These are phyloP conservation scores for Vitis hybrid DNA, from an alignment of 177 flowering plant species.

Conservation along the genomic window DNA sequence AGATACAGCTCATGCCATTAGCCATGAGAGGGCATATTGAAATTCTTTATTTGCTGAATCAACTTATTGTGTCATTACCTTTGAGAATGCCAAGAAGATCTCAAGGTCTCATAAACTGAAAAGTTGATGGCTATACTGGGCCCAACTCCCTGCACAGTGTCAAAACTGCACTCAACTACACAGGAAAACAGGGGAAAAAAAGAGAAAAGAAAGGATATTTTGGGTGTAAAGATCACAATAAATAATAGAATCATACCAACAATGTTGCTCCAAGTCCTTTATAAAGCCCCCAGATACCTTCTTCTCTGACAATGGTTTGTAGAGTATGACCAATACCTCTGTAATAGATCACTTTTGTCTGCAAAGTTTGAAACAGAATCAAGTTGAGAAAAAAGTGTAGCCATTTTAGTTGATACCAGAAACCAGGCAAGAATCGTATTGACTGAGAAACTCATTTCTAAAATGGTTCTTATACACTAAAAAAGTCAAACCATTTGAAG, in stretches of 20 bases:
- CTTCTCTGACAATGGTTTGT: conserved; percentile 55
- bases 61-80: conserved; percentile 35
- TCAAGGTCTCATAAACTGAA: conserved; percentile 59
- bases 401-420: not conserved
- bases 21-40: not conserved
- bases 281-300: conserved; percentile 59
- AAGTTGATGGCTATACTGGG: conserved; percentile 74
- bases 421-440: not conserved
- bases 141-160: conserved; percentile 59
- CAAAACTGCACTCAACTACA: conserved; percentile 9
- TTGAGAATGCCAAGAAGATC: conserved; percentile 51
- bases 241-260: conserved; percentile 37
- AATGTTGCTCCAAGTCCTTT: conserved; percentile 77
- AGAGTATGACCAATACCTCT: conserved; percentile 65
- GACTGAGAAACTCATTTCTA: not conserved
- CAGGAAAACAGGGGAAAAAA: no score
- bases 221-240: not conserved
- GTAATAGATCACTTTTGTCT: conserved; percentile 64
- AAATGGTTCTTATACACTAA: not conserved
- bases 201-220: not conserved
- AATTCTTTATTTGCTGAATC: not conserved
- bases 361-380: conserved; percentile 8
- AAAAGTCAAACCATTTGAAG: not conserved
- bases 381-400: not conserved
- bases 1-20: not conserved